Evolutionary conservation across 768 basidiomycete species (phyloP), one percentile per base, ranked within the genome.

Genomic region (Boletus coccyginus): DNA sequence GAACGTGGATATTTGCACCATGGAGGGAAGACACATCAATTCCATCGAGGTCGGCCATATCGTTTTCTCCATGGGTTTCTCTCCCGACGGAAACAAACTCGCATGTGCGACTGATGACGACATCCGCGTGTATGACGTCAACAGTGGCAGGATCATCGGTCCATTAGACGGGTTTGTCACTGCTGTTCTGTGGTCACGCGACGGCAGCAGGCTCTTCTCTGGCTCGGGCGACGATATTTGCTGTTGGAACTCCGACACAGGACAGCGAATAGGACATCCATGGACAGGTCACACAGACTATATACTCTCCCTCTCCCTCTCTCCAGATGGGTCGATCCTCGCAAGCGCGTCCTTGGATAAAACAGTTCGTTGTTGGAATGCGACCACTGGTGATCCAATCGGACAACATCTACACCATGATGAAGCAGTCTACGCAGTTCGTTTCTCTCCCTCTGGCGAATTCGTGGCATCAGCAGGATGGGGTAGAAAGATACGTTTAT

Each of bases 251-350:
- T 9, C 46, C 1, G 10, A 19, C 2, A 45, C 57, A 11, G 55
- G 57, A 3, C 4, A 45, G 19, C 43, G 11, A 14, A 29, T 66
- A 4, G 56, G 52, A 52, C 19, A 19, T 1, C 56, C 49, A 0
- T 60, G 64, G 64, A 14, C 3, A 54, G 33, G 66, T 17, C 64
- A 72, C 27, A 27, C 27, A 27, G 27, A 27, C 27, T n/a, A n/a
- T n/a, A 27, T 36, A 52, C 60, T n/a, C 0, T 0, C 12, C 49
- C 43, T 0, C 19, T 58, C 11, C 21, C 52, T 3, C 54, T 53
- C 58, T 0, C 51, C 56, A 14, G 43, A 53, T n/a, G 55, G 61
- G n/a, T 50, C 27, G 2, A 44, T 40, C 27, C 59, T 62, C 3
- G 61, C 55, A 0, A 62, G 59, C 2, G 49, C 44, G 1, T 61